These are phyloP conservation scores for Populus deltoides DNA, from an alignment of 345 rosid genomes.

Conservation along the genomic window DNA sequence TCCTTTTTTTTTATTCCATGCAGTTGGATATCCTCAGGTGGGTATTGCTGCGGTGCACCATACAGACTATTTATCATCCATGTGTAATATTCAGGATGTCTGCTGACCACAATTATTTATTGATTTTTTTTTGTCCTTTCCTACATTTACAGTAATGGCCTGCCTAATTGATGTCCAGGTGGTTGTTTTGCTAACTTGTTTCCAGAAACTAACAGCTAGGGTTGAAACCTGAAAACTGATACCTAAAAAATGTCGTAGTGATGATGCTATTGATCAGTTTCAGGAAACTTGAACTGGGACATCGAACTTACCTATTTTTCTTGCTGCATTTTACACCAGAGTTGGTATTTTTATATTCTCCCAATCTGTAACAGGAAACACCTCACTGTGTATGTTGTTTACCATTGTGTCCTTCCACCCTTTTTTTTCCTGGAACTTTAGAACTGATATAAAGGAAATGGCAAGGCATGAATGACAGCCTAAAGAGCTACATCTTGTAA, in stretches of 20 bases:
- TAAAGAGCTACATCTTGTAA: neutral
- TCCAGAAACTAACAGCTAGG: neutral
- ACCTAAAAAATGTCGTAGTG: no score
- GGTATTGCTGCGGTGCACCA: conserved; percentile 36
- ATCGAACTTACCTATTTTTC: neutral
- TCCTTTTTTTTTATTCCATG: conserved; percentile 23
- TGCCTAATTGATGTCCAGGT: neutral
- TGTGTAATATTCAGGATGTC: conserved; percentile 15
- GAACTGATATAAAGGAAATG: neutral
- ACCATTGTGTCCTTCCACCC: neutral
- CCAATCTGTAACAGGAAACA: neutral
- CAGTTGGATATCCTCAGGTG: conserved; percentile 97
- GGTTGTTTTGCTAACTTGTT: neutral
- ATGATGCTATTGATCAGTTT: neutral
- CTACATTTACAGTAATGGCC: neutral
- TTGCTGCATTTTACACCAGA: neutral
- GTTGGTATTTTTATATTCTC: neutral
- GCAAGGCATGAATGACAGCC: neutral
- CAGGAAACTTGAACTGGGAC: neutral
- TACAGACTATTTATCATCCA: conserved; percentile 16
- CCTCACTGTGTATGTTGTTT: neutral
- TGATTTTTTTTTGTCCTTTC: neutral
- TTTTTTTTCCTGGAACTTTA: neutral
- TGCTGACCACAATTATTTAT: neutral
- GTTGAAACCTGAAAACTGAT: neutral